Evolutionary conservation across 106 monocot species (phyloP).

Genomic region (Apostasia shenzhenica): DNA sequence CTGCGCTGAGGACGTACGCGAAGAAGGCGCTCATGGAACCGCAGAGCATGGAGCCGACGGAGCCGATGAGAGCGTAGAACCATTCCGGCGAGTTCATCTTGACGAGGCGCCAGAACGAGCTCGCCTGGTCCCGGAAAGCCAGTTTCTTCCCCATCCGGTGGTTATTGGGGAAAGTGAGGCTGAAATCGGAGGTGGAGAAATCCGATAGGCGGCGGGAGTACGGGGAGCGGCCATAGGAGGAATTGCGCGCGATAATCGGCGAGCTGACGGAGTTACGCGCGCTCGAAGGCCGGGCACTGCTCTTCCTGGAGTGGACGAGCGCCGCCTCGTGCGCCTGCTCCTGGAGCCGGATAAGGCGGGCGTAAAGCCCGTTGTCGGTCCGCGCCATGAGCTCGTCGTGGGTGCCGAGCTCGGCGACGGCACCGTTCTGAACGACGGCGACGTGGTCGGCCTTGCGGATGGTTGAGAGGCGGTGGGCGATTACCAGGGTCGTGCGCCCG

Average conservation of each 20-base stretch:
- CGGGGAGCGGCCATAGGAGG: slow-evolving; percentile 87
- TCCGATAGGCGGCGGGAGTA: slow-evolving; percentile 85
- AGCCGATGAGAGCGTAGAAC: slow-evolving; percentile 71
- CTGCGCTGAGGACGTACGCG: slow-evolving; percentile 93
- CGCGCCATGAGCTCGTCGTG: slow-evolving; percentile 88
- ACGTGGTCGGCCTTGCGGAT: slow-evolving; percentile 84
- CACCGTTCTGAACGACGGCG: slow-evolving; percentile 74
- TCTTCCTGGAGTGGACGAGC: slow-evolving; percentile 54
- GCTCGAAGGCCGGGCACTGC: slow-evolving; percentile 87
- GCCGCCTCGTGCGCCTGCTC: slow-evolving; percentile 84
- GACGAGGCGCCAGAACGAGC: slow-evolving; percentile 80
- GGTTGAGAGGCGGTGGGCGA: slow-evolving; percentile 94
- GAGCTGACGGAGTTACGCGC: slow-evolving; percentile 87
- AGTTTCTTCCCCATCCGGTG: slow-evolving; percentile 49
- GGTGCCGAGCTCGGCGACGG: slow-evolving; percentile 67
- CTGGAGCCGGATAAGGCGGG: slow-evolving; percentile 84
- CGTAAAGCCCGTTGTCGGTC: slow-evolving; percentile 70
- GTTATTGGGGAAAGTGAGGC: slow-evolving; percentile 28
- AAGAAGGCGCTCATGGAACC: slow-evolving; percentile 90
- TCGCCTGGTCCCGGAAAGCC: slow-evolving; percentile 78
- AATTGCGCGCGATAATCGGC: slow-evolving; percentile 75
- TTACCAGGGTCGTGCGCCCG: slow-evolving; percentile 91
- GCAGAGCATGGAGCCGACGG: slow-evolving; percentile 85
- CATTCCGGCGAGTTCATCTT: slow-evolving; percentile 98
- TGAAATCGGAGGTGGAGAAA: slow-evolving; percentile 66